Evolutionary conservation across 495 filamentous ascomycete genomes (phyloP).

Genomic region (Podospora tetraspora): DNA sequence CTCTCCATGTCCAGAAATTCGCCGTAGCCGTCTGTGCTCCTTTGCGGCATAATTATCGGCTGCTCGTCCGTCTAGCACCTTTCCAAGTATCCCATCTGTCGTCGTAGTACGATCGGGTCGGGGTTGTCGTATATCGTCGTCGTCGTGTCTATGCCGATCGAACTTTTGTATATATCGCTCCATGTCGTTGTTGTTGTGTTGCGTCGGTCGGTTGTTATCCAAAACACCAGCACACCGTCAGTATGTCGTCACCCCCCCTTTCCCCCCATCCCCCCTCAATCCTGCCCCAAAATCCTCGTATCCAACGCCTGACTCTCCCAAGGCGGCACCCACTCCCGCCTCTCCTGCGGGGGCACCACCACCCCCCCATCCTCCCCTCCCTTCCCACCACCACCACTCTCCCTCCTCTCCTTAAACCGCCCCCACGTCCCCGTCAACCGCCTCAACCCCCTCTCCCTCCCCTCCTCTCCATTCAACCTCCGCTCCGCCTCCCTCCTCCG

Average conservation of each 20-base stretch:
- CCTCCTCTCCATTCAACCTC: not conserved
- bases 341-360: not conserved
- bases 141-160: not conserved
- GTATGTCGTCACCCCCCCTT: not conserved
- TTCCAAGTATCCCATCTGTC: not conserved
- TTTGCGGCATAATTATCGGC: not conserved
- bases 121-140: not conserved
- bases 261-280: slow-evolving; percentile 7
- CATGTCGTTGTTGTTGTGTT: not conserved
- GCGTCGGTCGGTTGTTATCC: not conserved
- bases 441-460: not conserved
- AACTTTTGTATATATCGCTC: not conserved
- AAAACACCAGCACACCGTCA: not conserved
- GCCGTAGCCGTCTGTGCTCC: not conserved
- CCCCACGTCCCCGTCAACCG: slow-evolving; percentile 1
- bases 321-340: slow-evolving; percentile 4
- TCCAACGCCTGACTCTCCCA: slow-evolving; percentile 17
- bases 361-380: not conserved
- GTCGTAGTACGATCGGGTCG: not conserved
- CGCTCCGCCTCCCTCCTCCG: slow-evolving; percentile 2
- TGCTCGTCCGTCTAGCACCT: not conserved
- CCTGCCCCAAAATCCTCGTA: slow-evolving; percentile 18
- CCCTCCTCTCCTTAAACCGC: slow-evolving; percentile 2
- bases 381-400: not conserved
- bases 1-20: not conserved